These are phyloP conservation scores for Aspergillus saccharolyticus DNA, from an alignment of 495 filamentous ascomycete genomes.

Conservation along the genomic window DNA sequence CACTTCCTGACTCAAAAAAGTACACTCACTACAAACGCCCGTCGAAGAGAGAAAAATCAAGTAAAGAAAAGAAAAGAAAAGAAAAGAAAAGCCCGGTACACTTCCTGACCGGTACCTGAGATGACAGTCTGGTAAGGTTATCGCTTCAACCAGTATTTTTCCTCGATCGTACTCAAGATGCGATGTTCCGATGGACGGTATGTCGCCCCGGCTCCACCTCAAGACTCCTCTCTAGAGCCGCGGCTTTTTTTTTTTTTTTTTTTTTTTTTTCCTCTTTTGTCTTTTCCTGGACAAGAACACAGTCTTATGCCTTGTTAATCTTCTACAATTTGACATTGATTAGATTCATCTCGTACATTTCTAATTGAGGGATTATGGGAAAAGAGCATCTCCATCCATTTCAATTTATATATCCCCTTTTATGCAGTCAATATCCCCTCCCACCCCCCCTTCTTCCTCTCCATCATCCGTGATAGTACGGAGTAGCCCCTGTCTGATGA, in stretches of 20 bases:
- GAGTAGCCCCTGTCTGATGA: not conserved
- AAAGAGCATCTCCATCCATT: not conserved
- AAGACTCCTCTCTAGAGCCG: not conserved
- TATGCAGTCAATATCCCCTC: not conserved
- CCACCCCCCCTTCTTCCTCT: not conserved
- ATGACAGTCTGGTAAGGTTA: conserved; percentile 1
- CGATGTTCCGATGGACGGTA: not conserved
- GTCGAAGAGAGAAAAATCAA: not conserved
- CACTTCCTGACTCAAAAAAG: not conserved
- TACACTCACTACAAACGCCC: not conserved
- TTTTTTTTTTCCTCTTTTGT: not conserved
- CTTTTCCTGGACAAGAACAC: not conserved
- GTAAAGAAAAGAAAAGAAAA: not conserved
- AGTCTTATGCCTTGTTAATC: not conserved
- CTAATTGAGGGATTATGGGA: not conserved
- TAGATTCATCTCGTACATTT: not conserved
- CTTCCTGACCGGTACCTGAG: not conserved
- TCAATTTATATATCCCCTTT: not conserved
- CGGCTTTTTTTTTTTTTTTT: not conserved
- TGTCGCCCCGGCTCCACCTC: not conserved
- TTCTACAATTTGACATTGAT: not conserved
- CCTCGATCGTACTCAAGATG: conserved; percentile 1
- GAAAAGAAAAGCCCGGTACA: not conserved
- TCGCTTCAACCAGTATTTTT: conserved; percentile 1
- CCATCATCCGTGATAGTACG: not conserved